Conservation (phyloP, 352 stramenopile species). For the Globisporangium cylindrosporum region DNA sequence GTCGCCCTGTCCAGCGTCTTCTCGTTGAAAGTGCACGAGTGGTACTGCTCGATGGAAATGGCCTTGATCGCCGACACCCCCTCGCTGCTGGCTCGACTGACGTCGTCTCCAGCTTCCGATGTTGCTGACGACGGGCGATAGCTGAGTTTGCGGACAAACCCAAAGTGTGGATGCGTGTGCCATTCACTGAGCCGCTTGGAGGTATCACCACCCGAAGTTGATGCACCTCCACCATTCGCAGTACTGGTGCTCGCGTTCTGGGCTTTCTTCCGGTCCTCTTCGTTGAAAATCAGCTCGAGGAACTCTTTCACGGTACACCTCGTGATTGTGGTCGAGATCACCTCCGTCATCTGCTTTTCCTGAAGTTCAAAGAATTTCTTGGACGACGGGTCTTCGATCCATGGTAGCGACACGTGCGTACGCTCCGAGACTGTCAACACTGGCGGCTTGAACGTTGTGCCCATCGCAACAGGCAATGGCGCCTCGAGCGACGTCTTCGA, state of each 20-base stretch:
- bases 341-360: constrained; percentile 48
- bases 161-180: constrained; percentile 51
- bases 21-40: constrained; percentile 44
- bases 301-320: constrained; percentile 37
- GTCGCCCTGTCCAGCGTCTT: constrained; percentile 32
- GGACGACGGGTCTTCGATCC: constrained; percentile 35
- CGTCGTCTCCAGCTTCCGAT: background rate
- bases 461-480: constrained; percentile 16
- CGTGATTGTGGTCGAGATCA: constrained; percentile 44
- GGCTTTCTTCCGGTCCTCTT: constrained; percentile 29
- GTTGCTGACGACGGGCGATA: constrained; percentile 32
- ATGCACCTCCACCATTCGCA: background rate
- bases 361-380: constrained; percentile 46
- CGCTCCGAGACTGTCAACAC: constrained; percentile 34
- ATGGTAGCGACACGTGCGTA: constrained; percentile 39
- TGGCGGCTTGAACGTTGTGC: constrained; percentile 37
- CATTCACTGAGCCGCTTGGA: constrained; percentile 35
- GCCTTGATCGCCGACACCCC: constrained; percentile 27
- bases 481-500: constrained; percentile 1
- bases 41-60: constrained; percentile 56
- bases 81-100: background rate
- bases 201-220: background rate
- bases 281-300: constrained; percentile 42
- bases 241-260: background rate
- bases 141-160: constrained; percentile 46